Percentiles rank a stretch among this genome's conserved stretches.
Conservation (phyloP, 441 rosid genomes). For the Pelargonium cotyledonis region DNA sequence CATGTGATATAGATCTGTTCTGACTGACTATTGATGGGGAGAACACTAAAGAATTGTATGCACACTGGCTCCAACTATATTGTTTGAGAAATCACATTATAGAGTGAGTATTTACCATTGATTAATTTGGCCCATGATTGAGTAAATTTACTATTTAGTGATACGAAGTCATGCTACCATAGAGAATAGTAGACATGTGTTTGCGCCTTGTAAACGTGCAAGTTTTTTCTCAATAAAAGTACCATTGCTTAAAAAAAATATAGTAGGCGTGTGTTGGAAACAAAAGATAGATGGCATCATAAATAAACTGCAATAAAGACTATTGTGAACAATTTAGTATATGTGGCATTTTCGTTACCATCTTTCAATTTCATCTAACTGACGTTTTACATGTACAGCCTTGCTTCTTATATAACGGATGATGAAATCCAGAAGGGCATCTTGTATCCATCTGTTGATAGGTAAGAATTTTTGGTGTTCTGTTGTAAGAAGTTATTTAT, state of each 20-base stretch:
- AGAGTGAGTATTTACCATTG: background rate
- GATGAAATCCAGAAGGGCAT: conserved; percentile 72
- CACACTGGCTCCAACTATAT: background rate
- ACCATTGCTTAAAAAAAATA: too few relatives aligned
- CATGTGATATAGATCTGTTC: background rate
- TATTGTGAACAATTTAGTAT: background rate
- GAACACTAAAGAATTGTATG: background rate
- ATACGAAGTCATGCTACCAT: background rate
- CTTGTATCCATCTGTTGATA: conserved; percentile 72
- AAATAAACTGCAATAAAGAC: background rate
- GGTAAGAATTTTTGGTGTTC: conserved; percentile 37
- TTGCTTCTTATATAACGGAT: conserved; percentile 88
- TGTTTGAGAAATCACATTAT: background rate
- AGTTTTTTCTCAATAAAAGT: too few relatives aligned
- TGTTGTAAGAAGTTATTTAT: background rate
- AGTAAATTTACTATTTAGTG: too few relatives aligned
- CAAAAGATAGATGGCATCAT: background rate
- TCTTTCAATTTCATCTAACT: conserved; percentile 8
- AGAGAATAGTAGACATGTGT: background rate
- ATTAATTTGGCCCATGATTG: background rate
- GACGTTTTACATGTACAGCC: conserved; percentile 44
- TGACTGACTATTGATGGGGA: background rate
- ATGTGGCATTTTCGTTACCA: background rate
- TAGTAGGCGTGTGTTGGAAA: too few relatives aligned
- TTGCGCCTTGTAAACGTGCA: too few relatives aligned